These are phyloP conservation scores for Eudorina sp. DNA, from an alignment of 139 green algal species.

Conservation along the genomic window DNA sequence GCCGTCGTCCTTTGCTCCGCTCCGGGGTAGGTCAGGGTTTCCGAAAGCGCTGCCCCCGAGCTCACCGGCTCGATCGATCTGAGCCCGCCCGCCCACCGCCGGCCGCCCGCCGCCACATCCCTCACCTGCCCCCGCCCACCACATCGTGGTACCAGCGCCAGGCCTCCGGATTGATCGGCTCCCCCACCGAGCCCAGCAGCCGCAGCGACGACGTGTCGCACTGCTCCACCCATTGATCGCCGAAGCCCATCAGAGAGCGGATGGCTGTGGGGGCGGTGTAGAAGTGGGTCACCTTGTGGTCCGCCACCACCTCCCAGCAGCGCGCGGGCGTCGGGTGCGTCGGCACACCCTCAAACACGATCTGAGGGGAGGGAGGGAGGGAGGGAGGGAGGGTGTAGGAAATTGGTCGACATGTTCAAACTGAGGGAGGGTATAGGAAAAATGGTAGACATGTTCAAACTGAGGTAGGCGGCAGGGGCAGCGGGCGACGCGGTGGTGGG, in stretches of 20 bases:
- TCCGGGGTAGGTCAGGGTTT: no score
- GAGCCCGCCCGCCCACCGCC: neutral
- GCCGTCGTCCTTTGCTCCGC: no score
- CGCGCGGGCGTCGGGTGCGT: conserved; percentile 89
- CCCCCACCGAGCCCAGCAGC: conserved; percentile 95
- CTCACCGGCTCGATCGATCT: no score
- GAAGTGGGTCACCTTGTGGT: conserved; percentile 91
- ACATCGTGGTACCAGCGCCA: conserved; percentile 96
- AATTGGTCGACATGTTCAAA: neutral
- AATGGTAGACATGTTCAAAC: no score
- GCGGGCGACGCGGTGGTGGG: no score
- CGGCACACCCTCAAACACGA: conserved; percentile 97
- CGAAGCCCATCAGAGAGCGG: conserved; percentile 88
- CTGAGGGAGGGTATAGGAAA: no score
- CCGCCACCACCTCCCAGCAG: conserved; percentile 94
- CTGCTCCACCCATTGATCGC: conserved; percentile 73
- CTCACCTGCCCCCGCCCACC: conserved; percentile 65
- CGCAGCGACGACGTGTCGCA: conserved; percentile 75
- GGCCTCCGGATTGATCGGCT: conserved; percentile 98
- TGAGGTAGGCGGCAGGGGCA: neutral
- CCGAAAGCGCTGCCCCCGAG: no score
- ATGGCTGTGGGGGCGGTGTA: conserved; percentile 98
- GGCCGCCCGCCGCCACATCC: neutral
- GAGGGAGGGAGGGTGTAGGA: neutral
- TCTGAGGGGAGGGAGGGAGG: conserved; percentile 34